These are phyloP conservation scores for Dionaea muscipula DNA, from an alignment of 179 eudicot genomes.

Conservation along the genomic window DNA sequence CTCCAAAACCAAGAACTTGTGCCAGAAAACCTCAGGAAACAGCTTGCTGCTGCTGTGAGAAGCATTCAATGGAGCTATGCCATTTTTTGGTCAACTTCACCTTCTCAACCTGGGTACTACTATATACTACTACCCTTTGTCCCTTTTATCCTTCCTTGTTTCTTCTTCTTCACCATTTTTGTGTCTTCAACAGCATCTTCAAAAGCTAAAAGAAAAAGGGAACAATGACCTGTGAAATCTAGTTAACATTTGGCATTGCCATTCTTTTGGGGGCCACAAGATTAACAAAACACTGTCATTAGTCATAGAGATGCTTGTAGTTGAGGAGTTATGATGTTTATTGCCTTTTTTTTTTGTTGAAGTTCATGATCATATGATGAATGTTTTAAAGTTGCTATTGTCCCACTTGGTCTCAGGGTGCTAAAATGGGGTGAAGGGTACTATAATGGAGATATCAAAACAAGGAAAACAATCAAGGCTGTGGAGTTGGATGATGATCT, in stretches of 20 bases:
- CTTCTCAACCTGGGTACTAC: slow-evolving; percentile 37
- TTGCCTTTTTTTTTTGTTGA: neutral
- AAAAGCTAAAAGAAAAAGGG: too few relatives aligned
- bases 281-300: too few relatives aligned
- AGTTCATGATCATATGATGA: neutral
- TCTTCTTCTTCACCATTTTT: too few relatives aligned
- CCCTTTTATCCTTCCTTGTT: neutral
- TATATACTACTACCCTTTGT: neutral
- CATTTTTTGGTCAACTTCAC: slow-evolving; percentile 59
- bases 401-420: too few relatives aligned
- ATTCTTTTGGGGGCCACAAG: too few relatives aligned
- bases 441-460: slow-evolving; percentile 69
- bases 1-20: slow-evolving; percentile 22
- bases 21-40: slow-evolving; percentile 29
- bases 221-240: too few relatives aligned
- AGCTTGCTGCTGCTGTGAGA: slow-evolving; percentile 48
- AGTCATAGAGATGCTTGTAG: too few relatives aligned
- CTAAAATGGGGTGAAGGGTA: slow-evolving; percentile 80
- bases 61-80: slow-evolving; percentile 78
- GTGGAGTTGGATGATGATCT: slow-evolving; percentile 32
- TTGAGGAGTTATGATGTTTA: too few relatives aligned
- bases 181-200: too few relatives aligned
- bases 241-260: too few relatives aligned
- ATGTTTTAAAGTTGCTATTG: neutral
- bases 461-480: slow-evolving; percentile 44